Evolutionary conservation across 2,329 filamentous ascomycete species (phyloP).

Genomic region (Pseudopithomyces maydicus): DNA sequence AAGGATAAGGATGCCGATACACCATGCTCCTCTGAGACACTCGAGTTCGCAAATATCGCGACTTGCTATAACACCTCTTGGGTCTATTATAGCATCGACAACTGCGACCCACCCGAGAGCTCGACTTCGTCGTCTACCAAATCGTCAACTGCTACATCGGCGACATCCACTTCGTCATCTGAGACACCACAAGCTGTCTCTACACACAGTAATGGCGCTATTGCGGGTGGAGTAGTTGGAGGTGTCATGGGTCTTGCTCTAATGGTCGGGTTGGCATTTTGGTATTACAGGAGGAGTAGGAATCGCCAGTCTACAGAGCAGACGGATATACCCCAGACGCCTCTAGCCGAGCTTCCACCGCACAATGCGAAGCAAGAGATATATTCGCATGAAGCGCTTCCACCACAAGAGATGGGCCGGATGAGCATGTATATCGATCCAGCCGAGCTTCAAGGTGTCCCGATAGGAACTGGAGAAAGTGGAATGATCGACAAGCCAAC

Average conservation of each 20-base stretch:
- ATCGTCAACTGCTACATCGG: not conserved
- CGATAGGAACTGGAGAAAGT: no score
- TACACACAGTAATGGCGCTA: not conserved
- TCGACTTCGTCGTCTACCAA: not conserved
- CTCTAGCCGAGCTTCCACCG: not conserved
- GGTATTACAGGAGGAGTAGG: not conserved
- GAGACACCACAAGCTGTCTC: not conserved
- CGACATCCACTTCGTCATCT: not conserved
- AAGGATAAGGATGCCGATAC: constrained; percentile 3
- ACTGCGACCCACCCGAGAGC: constrained; percentile 10
- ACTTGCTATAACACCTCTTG: constrained; percentile 25
- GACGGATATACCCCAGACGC: not conserved
- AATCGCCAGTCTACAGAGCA: not conserved
- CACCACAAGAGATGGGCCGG: not conserved
- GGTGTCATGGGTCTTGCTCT: not conserved
- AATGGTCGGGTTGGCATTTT: not conserved
- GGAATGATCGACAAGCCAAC: no score
- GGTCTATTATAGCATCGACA: constrained; percentile 26
- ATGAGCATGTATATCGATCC: not conserved
- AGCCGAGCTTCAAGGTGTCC: not conserved
- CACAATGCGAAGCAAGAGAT: not conserved
- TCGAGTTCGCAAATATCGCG: constrained; percentile 12
- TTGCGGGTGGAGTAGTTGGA: not conserved
- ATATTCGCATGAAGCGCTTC: not conserved
- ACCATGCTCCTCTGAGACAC: constrained; percentile 12